Base-by-base conservation (phyloP, 2,329 filamentous ascomycete genomes). In the Beauveria medogensis region DNA sequence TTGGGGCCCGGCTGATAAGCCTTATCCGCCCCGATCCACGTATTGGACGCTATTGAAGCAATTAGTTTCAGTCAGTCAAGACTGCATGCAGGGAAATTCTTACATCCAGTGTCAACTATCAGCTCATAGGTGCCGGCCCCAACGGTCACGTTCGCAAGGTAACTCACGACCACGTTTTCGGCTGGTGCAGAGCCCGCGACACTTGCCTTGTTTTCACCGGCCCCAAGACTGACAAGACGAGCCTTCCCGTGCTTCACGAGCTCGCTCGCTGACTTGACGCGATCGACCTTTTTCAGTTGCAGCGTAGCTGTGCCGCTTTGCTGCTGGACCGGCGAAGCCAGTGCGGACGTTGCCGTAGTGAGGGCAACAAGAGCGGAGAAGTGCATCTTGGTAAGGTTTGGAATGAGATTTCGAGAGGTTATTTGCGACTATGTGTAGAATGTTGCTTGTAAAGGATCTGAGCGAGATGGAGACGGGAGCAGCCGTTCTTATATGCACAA, bases 151-250 rank as follows among this genome's bases (percentile, higher is more conserved):
- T 43, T n/a, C 5, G 40, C 40, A 8, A 43, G 16, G 6, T 43
- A 43, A 9, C 16, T 18, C 14, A 3, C 0, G 3, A 43, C 40
- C 5, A 9, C 0, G 5, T 43, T 43, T 5, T 43, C 18, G 18
- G 40, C 40, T 10, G 5, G 5, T 10, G 0, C 16, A n/a, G 40
- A 43, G 0, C 1, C 0, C 6, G 14, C 0, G 40, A 2, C 16
- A 12, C 2, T 34, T 34, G 30, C 30, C 30, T 34, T 34, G 30
- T 2, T 2, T 2, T 3, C 30, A 5, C 30, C 3, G 30, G 30
- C 30, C 3, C 10, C 30, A 5, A 34, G 0, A 34, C 30, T 34
- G 10, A 3, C 30, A 12, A 34, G 3, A 1, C 40, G 40, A n/a
- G 40, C 40, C 5, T 43, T n/a, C 7, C 0, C 4, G 6, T 43